Evolutionary conservation across 176 grass and related monocot genomes (phyloP).

Genomic region (Triticum urartu): DNA sequence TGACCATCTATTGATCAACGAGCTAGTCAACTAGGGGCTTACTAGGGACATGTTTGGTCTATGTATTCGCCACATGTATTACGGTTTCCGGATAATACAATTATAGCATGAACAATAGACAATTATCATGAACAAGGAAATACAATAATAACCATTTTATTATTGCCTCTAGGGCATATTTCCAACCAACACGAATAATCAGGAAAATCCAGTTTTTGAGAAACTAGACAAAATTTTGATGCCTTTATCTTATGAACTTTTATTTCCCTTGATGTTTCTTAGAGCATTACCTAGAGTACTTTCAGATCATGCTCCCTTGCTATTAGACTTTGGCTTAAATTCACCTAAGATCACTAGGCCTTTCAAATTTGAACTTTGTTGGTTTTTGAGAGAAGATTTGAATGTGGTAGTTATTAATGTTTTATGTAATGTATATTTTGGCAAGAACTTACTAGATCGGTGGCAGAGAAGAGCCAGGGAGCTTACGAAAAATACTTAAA

Average conservation of each 20-base stretch:
- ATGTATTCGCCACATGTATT: too few relatives aligned
- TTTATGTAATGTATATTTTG: not conserved
- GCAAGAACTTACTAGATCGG: not conserved
- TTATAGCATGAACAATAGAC: too few relatives aligned
- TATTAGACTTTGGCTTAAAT: not conserved
- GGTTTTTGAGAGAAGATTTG: not conserved
- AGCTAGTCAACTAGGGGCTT: too few relatives aligned
- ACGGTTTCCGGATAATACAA: too few relatives aligned
- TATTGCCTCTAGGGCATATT: too few relatives aligned
- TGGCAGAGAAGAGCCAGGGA: not conserved
- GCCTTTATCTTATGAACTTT: not conserved
- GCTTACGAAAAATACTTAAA: not conserved
- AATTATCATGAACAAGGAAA: too few relatives aligned
- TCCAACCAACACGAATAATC: not conserved
- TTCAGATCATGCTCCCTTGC: not conserved
- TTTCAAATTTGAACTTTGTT: not conserved
- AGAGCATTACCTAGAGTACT: not conserved
- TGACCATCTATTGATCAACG: too few relatives aligned
- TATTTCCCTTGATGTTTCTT: not conserved
- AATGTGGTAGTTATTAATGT: not conserved
- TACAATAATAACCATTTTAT: too few relatives aligned
- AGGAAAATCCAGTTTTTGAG: not conserved
- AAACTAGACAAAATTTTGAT: too few relatives aligned
- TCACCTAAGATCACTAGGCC: not conserved
- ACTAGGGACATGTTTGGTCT: too few relatives aligned